Conservation (phyloP, 805 yeast genomes). For the Ogataea trehalophila region DNA sequence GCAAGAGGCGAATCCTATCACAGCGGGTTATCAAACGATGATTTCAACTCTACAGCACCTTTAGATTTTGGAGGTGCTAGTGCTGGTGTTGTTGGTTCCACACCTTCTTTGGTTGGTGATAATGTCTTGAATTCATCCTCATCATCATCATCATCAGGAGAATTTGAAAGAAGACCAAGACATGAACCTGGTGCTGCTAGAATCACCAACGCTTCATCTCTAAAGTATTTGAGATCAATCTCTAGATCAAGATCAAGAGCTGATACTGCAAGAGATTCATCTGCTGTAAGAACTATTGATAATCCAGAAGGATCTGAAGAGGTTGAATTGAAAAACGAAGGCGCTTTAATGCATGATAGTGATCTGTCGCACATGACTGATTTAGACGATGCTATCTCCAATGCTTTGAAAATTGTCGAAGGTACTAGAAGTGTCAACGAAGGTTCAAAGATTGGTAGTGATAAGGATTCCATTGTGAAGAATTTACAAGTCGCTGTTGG, state of each 20-base stretch:
- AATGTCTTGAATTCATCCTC: slow-evolving; percentile 9
- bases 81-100: neutral
- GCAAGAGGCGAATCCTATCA: slow-evolving; percentile 79
- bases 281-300: slow-evolving; percentile 21
- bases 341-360: slow-evolving; percentile 50
- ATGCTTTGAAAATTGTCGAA: slow-evolving; percentile 36
- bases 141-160: slow-evolving; percentile 20
- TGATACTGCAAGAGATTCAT: slow-evolving; percentile 25
- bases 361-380: slow-evolving; percentile 43
- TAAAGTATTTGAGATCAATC: slow-evolving; percentile 58
- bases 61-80: slow-evolving; percentile 27
- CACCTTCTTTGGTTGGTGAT: slow-evolving; percentile 1
- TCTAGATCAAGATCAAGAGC: slow-evolving; percentile 61
- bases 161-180: slow-evolving; percentile 35
- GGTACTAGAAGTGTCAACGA: slow-evolving; percentile 17
- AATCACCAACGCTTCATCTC: slow-evolving; percentile 33
- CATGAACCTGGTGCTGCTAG: slow-evolving; percentile 31
- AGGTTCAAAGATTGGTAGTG: slow-evolving; percentile 11
- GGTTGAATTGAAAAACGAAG: slow-evolving; percentile 48
- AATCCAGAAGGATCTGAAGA: slow-evolving; percentile 21
- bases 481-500: slow-evolving; percentile 14
- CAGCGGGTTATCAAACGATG: slow-evolving; percentile 45
- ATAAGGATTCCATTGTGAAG: slow-evolving; percentile 15
- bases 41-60: slow-evolving; percentile 28
- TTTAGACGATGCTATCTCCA: slow-evolving; percentile 45